Conservation (phyloP, 352 stramenopile genomes). For the Saprolegnia diclina region DNA sequence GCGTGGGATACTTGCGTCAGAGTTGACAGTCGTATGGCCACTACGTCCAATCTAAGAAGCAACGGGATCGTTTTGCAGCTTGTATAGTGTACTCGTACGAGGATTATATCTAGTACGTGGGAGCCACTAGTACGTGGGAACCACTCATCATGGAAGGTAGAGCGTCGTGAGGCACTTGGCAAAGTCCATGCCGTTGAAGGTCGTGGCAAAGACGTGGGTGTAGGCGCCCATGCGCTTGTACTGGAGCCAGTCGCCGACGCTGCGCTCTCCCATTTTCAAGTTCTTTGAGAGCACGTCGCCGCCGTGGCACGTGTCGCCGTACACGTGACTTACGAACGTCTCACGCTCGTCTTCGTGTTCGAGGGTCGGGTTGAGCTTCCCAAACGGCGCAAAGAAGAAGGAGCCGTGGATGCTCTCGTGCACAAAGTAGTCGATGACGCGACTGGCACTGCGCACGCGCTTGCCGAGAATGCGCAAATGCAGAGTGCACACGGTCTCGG, state of each 20-base stretch:
- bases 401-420: constrained; percentile 16
- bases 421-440: neutral
- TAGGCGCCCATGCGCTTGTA: constrained; percentile 54
- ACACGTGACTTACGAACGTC: constrained; percentile 37
- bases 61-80: no score
- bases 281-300: constrained; percentile 45
- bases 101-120: no score
- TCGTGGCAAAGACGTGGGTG: constrained; percentile 45
- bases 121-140: no score
- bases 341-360: neutral
- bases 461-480: constrained; percentile 3
- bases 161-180: neutral
- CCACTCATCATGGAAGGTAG: neutral
- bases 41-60: no score
- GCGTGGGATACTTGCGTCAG: no score
- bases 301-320: constrained; percentile 48
- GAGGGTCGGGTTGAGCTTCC: neutral
- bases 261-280: constrained; percentile 35
- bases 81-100: no score
- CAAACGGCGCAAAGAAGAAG: constrained; percentile 10
- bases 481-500: constrained; percentile 4
- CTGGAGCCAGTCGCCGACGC: constrained; percentile 49
- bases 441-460: neutral
- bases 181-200: constrained; percentile 39
- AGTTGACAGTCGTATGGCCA: no score